phyloP scores from a whole-genome alignment of 2,329 filamentous ascomycete genomes.

The Fonsecaea monophora region DNA sequence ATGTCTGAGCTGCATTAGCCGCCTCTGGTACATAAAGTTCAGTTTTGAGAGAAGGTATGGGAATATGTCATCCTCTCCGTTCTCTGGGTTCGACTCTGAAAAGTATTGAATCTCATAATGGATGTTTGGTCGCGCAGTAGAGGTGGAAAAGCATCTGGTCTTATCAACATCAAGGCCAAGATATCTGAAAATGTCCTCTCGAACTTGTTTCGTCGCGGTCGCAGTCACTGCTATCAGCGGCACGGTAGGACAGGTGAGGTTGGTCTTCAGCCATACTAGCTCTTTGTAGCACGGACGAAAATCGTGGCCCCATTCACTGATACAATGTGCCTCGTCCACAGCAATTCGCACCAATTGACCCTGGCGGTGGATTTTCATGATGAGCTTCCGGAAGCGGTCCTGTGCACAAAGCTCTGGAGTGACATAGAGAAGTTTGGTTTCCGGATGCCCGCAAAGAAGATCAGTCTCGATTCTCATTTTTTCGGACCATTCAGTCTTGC shows the following conservation, averaged over 20 bases:
- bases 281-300: constrained; percentile 92
- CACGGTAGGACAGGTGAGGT: constrained; percentile 73
- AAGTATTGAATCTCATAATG: constrained; percentile 84
- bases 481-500: constrained; percentile 72
- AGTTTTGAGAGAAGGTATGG: constrained; percentile 80
- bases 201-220: constrained; percentile 81
- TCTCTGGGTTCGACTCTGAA: constrained; percentile 47
- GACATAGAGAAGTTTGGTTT: constrained; percentile 84
- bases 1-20: constrained; percentile 60
- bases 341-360: constrained; percentile 85
- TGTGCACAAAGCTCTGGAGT: constrained; percentile 87
- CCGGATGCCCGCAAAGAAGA: constrained; percentile 84
- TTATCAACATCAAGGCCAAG: constrained; percentile 67
- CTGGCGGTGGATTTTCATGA: constrained; percentile 77
- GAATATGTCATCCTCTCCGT: constrained; percentile 73
- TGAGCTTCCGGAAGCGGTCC: constrained; percentile 75
- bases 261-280: constrained; percentile 81
- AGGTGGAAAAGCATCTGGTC: constrained; percentile 77
- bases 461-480: constrained; percentile 76
- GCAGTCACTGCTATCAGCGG: constrained; percentile 93
- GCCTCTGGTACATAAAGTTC: constrained; percentile 71
- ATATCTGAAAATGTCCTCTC: constrained; percentile 79
- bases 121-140: constrained; percentile 81
- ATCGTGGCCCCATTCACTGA: constrained; percentile 97
- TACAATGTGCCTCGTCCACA: constrained; percentile 94